These are phyloP conservation scores for Leptographium wingfieldii DNA, from an alignment of 2,329 filamentous ascomycete genomes.

Conservation along the genomic window DNA sequence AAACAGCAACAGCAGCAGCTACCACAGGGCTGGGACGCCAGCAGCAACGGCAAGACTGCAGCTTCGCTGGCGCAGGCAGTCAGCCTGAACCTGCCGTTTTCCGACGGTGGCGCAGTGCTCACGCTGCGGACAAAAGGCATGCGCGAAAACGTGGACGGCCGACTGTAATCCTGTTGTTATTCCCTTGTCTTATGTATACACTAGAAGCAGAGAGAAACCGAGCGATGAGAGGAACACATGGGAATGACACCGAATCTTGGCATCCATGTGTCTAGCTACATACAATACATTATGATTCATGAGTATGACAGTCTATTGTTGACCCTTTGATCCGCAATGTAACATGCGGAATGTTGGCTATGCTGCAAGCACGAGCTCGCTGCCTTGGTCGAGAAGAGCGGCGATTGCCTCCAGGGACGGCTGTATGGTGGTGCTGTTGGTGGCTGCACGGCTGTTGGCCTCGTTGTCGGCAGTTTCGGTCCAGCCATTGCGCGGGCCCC, in stretches of 20 bases:
- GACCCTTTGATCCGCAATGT: too few species aligned
- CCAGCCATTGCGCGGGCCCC: constrained; percentile 45
- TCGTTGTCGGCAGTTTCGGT: not conserved
- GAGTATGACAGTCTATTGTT: too few species aligned
- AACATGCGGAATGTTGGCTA: too few species aligned
- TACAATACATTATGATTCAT: too few species aligned
- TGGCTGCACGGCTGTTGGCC: not conserved
- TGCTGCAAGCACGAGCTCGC: too few species aligned
- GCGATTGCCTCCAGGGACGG: too few species aligned
- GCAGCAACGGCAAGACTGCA: not conserved
- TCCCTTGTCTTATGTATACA: too few species aligned
- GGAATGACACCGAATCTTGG: too few species aligned
- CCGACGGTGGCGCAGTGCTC: constrained; percentile 30
- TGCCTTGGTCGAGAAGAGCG: too few species aligned
- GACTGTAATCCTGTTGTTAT: not conserved
- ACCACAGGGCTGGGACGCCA: not conserved
- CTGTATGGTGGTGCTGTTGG: not conserved
- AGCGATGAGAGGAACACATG: too few species aligned
- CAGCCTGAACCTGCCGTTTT: constrained; percentile 29
- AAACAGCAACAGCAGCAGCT: not conserved
- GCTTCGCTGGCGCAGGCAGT: not conserved
- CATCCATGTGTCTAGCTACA: too few species aligned
- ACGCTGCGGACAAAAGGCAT: constrained; percentile 44
- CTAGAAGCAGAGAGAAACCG: too few species aligned
- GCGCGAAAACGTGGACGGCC: constrained; percentile 27